These are phyloP conservation scores for Plenodomus tracheiphilus DNA, from an alignment of 2,329 filamentous ascomycete species.

Conservation along the genomic window DNA sequence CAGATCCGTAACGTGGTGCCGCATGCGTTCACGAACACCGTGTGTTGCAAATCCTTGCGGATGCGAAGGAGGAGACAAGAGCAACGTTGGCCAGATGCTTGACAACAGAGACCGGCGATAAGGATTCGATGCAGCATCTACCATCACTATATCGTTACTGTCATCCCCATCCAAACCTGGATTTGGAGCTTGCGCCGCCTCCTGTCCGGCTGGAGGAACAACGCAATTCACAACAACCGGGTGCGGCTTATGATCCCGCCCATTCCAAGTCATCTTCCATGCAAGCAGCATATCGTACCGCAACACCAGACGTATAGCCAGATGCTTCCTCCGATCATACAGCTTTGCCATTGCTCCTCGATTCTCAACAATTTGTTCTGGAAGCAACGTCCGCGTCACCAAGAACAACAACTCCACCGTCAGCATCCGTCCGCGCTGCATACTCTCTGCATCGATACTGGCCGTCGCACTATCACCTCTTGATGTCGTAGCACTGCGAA, in stretches of 20 bases:
- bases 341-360: conserved; percentile 18
- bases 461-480: no score
- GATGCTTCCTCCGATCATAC: conserved; percentile 24
- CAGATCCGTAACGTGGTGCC: conserved; percentile 32
- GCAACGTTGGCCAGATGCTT: conserved; percentile 29
- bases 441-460: not conserved
- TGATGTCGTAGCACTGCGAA: no score
- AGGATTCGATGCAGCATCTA: not conserved
- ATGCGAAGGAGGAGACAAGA: conserved; percentile 18
- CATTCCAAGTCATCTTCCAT: conserved; percentile 16
- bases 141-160: not conserved
- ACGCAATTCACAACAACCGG: conserved; percentile 9
- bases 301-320: conserved; percentile 20
- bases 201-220: not conserved
- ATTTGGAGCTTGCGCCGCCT: not conserved
- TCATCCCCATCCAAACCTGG: not conserved
- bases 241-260: conserved; percentile 1
- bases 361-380: conserved; percentile 31
- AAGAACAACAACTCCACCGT: conserved; percentile 27
- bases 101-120: conserved; percentile 12
- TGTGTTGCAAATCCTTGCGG: conserved; percentile 14
- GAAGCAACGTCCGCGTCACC: conserved; percentile 27
- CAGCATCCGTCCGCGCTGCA: conserved; percentile 1
- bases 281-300: conserved; percentile 34
- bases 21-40: conserved; percentile 29